Conservation (phyloP, 805 yeast genomes). For the Tetrapisispora iriomotensis region DNA sequence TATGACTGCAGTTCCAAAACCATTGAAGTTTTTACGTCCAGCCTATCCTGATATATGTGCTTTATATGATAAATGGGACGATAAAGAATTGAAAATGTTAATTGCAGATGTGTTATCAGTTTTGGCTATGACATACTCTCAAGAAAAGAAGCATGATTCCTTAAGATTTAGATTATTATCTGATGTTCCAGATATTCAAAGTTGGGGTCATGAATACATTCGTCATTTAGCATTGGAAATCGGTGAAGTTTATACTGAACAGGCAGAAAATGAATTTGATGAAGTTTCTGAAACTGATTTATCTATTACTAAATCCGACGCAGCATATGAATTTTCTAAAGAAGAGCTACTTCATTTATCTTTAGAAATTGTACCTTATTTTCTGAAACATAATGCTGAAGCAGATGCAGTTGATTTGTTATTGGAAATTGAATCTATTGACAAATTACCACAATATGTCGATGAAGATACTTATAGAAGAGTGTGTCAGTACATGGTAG, state of each 20-base stretch:
- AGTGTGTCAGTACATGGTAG: slow-evolving; percentile 88
- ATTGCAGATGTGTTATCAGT: slow-evolving; percentile 89
- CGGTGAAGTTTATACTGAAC: slow-evolving; percentile 71
- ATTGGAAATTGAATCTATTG: slow-evolving; percentile 81
- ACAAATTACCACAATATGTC: slow-evolving; percentile 69
- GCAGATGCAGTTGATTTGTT: slow-evolving; percentile 95
- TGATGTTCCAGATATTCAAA: slow-evolving; percentile 47
- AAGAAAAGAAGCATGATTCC: slow-evolving; percentile 68
- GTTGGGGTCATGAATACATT: slow-evolving; percentile 98
- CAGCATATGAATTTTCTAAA: slow-evolving; percentile 23
- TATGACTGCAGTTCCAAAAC: slow-evolving; percentile 99
- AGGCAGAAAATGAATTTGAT: slow-evolving; percentile 31
- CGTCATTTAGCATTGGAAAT: slow-evolving; percentile 93
- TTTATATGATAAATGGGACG: slow-evolving; percentile 60
- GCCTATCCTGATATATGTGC: slow-evolving; percentile 61
- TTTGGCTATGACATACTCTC: slow-evolving; percentile 88
- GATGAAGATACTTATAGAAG: slow-evolving; percentile 78
- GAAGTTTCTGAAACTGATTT: slow-evolving; percentile 5
- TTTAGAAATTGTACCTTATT: slow-evolving; percentile 73
- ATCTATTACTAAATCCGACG: slow-evolving; percentile 3
- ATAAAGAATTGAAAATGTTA: slow-evolving; percentile 37
- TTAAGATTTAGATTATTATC: slow-evolving; percentile 68
- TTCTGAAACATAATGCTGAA: slow-evolving; percentile 91
- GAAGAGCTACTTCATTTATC: slow-evolving; percentile 52
- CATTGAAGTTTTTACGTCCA: slow-evolving; percentile 89